A percentile compares a stretch with the other conserved stretches of the same genome.
Conservation (phyloP, 768 basidiomycete genomes). For the Gymnopilus dilepis region DNA sequence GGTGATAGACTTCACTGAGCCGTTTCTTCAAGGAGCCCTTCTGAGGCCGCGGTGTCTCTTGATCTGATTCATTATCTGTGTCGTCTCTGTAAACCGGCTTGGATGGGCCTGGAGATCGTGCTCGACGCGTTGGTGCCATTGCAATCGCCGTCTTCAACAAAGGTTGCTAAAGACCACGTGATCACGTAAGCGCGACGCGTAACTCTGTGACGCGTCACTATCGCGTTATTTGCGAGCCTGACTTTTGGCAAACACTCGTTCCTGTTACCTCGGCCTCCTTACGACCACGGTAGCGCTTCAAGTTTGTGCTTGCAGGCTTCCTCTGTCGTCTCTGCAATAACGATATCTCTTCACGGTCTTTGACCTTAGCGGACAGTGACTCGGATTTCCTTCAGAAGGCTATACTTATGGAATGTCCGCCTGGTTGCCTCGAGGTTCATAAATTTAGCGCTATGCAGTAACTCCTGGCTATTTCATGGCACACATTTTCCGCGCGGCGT, state of each 20-base stretch:
- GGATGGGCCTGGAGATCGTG: constrained; percentile 39
- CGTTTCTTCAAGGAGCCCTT: constrained; percentile 58
- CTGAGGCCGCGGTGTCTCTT: constrained; percentile 43
- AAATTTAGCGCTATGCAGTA: no score
- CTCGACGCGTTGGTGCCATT: constrained; percentile 45
- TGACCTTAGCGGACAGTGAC: no score
- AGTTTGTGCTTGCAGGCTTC: no score
- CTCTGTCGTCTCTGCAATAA: no score
- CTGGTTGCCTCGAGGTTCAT: background rate
- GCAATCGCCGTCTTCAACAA: constrained; percentile 45
- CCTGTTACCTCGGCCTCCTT: no score
- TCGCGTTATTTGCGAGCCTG: constrained; percentile 1
- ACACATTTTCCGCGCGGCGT: no score
- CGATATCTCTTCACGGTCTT: no score
- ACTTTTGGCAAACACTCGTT: background rate
- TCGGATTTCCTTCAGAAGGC: no score
- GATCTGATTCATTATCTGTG: constrained; percentile 44
- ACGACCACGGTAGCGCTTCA: no score
- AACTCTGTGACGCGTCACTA: constrained; percentile 20
- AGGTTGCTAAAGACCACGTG: constrained; percentile 41
- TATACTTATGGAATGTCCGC: background rate
- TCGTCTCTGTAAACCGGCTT: constrained; percentile 43
- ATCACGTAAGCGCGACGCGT: constrained; percentile 33
- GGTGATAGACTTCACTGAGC: constrained; percentile 60
- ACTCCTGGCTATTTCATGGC: no score